Base-by-base conservation (phyloP, 768 basidiomycete species). In the Chlorophyllum brunneum region DNA sequence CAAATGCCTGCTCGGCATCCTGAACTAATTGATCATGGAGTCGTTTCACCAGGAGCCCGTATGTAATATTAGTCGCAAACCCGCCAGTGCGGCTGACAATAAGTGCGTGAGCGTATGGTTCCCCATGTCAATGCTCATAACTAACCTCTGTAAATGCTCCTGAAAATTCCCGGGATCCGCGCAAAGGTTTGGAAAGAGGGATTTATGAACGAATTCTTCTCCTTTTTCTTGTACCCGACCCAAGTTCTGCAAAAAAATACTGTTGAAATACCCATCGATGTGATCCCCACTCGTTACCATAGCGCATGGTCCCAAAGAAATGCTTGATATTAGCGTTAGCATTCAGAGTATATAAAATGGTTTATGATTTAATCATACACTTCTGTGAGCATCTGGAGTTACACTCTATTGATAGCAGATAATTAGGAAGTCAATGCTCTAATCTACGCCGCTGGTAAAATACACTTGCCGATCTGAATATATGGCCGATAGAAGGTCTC, bases 251-350 rank as follows among this genome's bases (percentile, higher is more conserved):
- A 30, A 29, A 31, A 8, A 56, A 47, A 29, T 34, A 26, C 16
- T 52, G 37, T 30, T 52, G 49, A 30, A 56, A 51, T 2, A 33
- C 24, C 4, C 50, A 50, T 29, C 50, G 49, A 30, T 56, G 42
- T 11, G 20, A 23, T 24, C 46, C 33, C 56, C 56, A 56, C 27
- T 20, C 11, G 2, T 51, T n/a, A 5, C 45, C 56, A 29, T 52
- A 56, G 9, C 22, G 22, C 45, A 56, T 48, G 5, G 42, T 5
- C 4, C 16, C 45, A 24, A 56, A 53, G 4, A 30, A 24, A 39
- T 37, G 45, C 11, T 48, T 26, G 34, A 47, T 15, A 2, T 37
- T 22, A 10, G 43, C 37, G 11, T 45, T 53, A 26, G 7, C 2
- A 38, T 16, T 27, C 4, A n/a, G 23, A 26, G 7, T 5, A 13